These are phyloP conservation scores for Pulveroboletus sp. DNA, from an alignment of 768 basidiomycete species.

Conservation along the genomic window DNA sequence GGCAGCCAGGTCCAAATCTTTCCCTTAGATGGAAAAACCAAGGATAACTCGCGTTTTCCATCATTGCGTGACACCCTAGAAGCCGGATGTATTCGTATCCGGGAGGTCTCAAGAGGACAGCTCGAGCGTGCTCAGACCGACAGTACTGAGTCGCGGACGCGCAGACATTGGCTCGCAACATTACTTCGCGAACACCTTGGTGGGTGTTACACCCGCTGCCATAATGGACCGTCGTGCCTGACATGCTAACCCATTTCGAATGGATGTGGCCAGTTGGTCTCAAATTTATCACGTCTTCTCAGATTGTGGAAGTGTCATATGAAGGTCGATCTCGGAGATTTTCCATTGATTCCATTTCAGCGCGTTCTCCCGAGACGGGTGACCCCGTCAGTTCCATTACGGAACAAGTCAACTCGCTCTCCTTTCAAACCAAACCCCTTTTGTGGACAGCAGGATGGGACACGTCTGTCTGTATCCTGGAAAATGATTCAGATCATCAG, in stretches of 20 bases:
- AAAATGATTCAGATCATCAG: conserved; percentile 25
- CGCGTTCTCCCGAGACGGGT: conserved; percentile 16
- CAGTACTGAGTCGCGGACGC: conserved; percentile 29
- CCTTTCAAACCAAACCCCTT: conserved; percentile 35
- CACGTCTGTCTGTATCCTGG: conserved; percentile 45
- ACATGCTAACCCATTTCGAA: conserved; percentile 5
- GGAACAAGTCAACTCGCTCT: conserved; percentile 40
- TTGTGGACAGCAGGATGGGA: conserved; percentile 72
- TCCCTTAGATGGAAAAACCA: conserved; percentile 41
- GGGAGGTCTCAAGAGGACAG: conserved; percentile 36
- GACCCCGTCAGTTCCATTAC: conserved; percentile 33
- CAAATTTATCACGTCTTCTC: conserved; percentile 58
- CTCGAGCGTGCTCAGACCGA: conserved; percentile 18
- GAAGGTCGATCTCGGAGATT: conserved; percentile 60
- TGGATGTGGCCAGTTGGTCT: conserved; percentile 53
- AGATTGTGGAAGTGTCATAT: conserved; percentile 58
- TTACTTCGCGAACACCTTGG: conserved; percentile 65
- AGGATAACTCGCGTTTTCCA: conserved; percentile 42
- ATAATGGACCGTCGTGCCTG: not conserved
- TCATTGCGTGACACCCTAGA: conserved; percentile 46
- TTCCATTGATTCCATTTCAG: conserved; percentile 43
- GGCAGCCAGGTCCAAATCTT: conserved; percentile 46
- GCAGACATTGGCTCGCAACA: conserved; percentile 63
- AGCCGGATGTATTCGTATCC: conserved; percentile 49
- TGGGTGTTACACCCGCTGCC: conserved; percentile 28